Percentiles rank a stretch among this genome's conserved stretches.
Conservation (phyloP, 345 rosid species). For the Moringa oleifera region DNA sequence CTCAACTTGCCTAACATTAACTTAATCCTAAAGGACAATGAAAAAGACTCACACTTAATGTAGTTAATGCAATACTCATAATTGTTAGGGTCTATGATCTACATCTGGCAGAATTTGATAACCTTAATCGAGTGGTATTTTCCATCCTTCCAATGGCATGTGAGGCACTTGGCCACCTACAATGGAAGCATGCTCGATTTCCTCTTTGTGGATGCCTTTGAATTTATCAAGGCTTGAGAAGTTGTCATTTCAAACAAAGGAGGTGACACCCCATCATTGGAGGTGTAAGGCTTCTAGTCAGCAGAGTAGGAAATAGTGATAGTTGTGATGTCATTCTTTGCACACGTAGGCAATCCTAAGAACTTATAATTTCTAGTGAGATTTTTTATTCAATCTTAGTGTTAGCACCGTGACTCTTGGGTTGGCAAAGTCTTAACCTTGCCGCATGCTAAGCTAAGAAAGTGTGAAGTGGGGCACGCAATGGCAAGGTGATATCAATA, state of each 20-base stretch:
- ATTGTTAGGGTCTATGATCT: slow-evolving; percentile 42
- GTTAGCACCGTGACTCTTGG: too few relatives aligned
- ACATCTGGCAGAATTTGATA: slow-evolving; percentile 77
- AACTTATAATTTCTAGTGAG: too few relatives aligned
- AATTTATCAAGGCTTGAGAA: slow-evolving; percentile 25
- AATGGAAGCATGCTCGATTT: slow-evolving; percentile 59
- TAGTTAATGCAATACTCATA: slow-evolving; percentile 97
- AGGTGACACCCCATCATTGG: slow-evolving; percentile 21
- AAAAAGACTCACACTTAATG: slow-evolving; percentile 68
- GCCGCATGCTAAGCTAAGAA: too few relatives aligned
- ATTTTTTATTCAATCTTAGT: too few relatives aligned
- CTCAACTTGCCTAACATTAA: too few relatives aligned
- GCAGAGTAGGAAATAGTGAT: slow-evolving; percentile 24
- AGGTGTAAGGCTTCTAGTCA: slow-evolving; percentile 26
- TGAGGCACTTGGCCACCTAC: slow-evolving; percentile 91
- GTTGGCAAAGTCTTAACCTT: too few relatives aligned
- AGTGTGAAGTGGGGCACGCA: too few relatives aligned
- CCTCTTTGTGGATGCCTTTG: slow-evolving; percentile 59
- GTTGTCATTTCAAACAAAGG: not conserved
- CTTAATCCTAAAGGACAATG: not conserved
- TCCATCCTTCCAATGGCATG: slow-evolving; percentile 97
- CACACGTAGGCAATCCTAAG: slow-evolving; percentile 36
- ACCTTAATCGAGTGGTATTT: slow-evolving; percentile 95
- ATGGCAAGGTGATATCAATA: too few relatives aligned
- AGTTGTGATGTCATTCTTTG: slow-evolving; percentile 37